A percentile compares a stretch with the other conserved stretches of the same genome.
These are phyloP conservation scores for Cyclospora cayetanensis DNA, from an alignment of 169 alveolate species.

Conservation along the genomic window DNA sequence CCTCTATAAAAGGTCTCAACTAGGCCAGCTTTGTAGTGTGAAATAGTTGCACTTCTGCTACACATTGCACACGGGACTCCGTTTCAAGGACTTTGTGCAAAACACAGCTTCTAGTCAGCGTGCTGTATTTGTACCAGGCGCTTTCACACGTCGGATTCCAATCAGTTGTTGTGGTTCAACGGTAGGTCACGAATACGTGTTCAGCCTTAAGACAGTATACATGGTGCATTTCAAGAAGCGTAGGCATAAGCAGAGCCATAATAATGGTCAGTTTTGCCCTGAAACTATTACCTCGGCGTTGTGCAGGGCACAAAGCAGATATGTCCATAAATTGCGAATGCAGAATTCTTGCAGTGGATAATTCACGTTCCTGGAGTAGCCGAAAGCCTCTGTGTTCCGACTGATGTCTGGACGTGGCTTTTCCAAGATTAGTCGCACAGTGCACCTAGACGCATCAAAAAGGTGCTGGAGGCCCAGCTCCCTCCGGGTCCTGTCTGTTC, in stretches of 20 bases:
- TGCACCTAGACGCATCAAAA: background rate
- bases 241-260: background rate
- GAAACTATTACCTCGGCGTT: background rate
- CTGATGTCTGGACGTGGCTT: conserved; percentile 70
- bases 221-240: background rate
- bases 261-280: background rate
- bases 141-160: conserved; percentile 44
- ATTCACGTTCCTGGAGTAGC: conserved; percentile 72
- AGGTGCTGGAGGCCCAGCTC: background rate
- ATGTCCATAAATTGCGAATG: background rate
- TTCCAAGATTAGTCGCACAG: conserved; percentile 39
- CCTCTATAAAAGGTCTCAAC: no score
- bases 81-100: no score
- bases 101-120: background rate
- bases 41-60: no score
- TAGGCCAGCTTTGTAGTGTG: no score
- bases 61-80: no score
- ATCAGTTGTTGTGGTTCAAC: conserved; percentile 60
- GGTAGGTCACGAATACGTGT: conserved; percentile 30
- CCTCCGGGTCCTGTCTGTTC: background rate
- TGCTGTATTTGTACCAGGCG: conserved; percentile 29
- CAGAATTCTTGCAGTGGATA: conserved; percentile 71
- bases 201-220: background rate
- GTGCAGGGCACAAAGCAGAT: background rate
- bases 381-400: conserved; percentile 70